A percentile compares a stretch with the other conserved stretches of the same genome.
Conservation (phyloP, 1,139 yeast species). For the Kodamaea ohmeri region DNA sequence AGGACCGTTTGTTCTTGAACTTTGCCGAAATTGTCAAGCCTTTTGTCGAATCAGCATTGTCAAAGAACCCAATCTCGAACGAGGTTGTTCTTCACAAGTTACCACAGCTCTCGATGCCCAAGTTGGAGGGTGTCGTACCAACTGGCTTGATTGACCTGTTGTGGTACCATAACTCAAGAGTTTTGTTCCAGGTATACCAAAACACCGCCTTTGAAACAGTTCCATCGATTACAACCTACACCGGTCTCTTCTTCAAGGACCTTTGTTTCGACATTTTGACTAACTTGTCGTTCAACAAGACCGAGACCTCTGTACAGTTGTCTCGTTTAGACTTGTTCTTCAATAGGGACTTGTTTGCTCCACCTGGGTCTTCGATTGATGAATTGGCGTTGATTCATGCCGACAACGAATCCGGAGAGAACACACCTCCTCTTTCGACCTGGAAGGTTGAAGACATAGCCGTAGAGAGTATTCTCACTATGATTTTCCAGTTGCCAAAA, state of each 20-base stretch:
- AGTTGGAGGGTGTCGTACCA: slow-evolving; percentile 30
- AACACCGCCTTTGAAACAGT: slow-evolving; percentile 62
- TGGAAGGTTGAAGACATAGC: slow-evolving; percentile 93
- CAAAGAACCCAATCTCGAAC: slow-evolving; percentile 37
- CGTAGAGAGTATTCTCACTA: slow-evolving; percentile 74
- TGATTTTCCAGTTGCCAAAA: slow-evolving; percentile 72
- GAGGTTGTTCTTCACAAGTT: slow-evolving; percentile 44
- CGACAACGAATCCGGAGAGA: slow-evolving; percentile 42
- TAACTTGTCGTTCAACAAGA: slow-evolving; percentile 83
- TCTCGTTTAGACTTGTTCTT: slow-evolving; percentile 74
- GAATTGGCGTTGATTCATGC: slow-evolving; percentile 45
- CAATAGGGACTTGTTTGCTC: slow-evolving; percentile 67
- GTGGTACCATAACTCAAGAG: slow-evolving; percentile 52
- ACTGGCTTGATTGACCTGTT: slow-evolving; percentile 35
- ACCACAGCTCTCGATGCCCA: slow-evolving; percentile 49
- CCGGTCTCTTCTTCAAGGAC: slow-evolving; percentile 66
- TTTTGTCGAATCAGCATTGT: slow-evolving; percentile 35
- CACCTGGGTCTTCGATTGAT: slow-evolving; percentile 82
- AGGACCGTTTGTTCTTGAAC: slow-evolving; percentile 32
- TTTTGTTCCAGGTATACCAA: slow-evolving; percentile 64
- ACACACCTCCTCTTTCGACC: slow-evolving; percentile 54
- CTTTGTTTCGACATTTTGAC: slow-evolving; percentile 70
- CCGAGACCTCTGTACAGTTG: slow-evolving; percentile 82
- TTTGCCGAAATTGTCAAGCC: slow-evolving; percentile 34
- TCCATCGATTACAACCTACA: slow-evolving; percentile 60